A percentile compares a stretch with the other conserved stretches of the same genome.
phyloP scores from a whole-genome alignment of 148 eudicot species.

The Rhododendron williamsianum region DNA sequence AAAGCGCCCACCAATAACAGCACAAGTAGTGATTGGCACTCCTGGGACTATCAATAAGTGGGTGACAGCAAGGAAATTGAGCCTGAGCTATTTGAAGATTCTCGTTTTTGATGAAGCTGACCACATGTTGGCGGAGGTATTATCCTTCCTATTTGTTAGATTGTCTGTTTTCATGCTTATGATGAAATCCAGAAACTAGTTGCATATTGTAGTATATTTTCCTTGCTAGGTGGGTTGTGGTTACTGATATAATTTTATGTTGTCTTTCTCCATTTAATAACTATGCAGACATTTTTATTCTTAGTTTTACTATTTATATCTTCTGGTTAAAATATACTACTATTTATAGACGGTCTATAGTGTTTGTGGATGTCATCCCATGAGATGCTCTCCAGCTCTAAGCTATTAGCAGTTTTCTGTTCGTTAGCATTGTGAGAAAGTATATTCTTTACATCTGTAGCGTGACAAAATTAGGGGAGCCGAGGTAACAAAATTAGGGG shows the following conservation, averaged over 20 bases:
- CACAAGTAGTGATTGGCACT: constrained; percentile 74
- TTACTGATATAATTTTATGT: not conserved
- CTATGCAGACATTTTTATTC: too few species aligned
- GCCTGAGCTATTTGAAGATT: constrained; percentile 61
- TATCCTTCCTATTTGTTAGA: not conserved
- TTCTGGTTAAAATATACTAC: too few species aligned
- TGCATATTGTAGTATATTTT: not conserved
- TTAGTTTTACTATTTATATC: too few species aligned
- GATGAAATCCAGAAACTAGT: not conserved
- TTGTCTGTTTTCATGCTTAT: not conserved
- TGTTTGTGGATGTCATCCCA: too few species aligned
- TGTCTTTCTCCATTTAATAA: too few species aligned
- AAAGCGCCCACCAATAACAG: constrained; percentile 47
- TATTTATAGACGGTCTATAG: too few species aligned
- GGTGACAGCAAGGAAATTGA: constrained; percentile 50
- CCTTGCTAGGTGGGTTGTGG: not conserved
- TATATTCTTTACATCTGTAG: too few species aligned
- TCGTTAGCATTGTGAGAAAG: too few species aligned
- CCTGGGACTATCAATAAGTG: constrained; percentile 67
- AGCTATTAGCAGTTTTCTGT: too few species aligned
- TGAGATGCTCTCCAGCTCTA: too few species aligned
- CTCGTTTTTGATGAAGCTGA: constrained; percentile 97
- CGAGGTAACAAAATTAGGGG: too few species aligned
- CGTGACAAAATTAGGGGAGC: too few species aligned
- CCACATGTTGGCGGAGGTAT: constrained; percentile 91